phyloP scores from a whole-genome alignment of 495 filamentous ascomycete genomes.

The Cercophora samala region DNA sequence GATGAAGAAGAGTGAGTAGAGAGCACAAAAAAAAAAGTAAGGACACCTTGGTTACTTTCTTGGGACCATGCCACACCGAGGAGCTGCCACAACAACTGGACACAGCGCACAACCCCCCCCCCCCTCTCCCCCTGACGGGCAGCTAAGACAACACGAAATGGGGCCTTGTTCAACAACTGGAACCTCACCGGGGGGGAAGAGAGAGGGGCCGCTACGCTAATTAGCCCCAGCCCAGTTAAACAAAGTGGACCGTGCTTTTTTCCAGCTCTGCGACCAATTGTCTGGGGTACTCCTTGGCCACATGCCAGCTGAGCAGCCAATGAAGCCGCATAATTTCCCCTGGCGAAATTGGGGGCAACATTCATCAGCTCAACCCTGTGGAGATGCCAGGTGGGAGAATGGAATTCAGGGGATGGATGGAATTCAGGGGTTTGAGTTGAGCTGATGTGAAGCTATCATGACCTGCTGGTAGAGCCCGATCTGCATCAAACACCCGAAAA shows the following conservation, averaged over 20 bases:
- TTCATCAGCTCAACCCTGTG: conserved; percentile 7
- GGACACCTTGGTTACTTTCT: conserved; percentile 22
- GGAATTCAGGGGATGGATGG: conserved; percentile 1
- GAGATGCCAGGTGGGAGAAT: too few relatives aligned
- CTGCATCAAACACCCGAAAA: not conserved
- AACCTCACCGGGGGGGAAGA: too few relatives aligned
- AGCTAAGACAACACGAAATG: not conserved
- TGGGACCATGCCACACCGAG: not conserved
- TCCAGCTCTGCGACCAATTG: conserved; percentile 4
- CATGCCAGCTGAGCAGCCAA: conserved; percentile 22
- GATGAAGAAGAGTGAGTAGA: conserved; percentile 1
- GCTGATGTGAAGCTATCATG: not conserved
- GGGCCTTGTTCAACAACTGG: not conserved
- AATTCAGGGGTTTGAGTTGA: not conserved
- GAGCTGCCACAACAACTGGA: not conserved
- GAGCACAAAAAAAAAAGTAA: conserved; percentile 5
- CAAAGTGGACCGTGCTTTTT: conserved; percentile 20
- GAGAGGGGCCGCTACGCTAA: not conserved
- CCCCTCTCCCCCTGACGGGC: too few relatives aligned
- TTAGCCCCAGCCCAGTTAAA: conserved; percentile 3
- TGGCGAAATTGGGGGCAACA: conserved; percentile 33
- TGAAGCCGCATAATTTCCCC: conserved; percentile 24
- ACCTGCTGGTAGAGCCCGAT: not conserved
- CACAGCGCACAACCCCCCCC: too few relatives aligned
- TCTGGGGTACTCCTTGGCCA: conserved; percentile 13